Evolutionary conservation across 192 early-diverging fungal species (phyloP), one percentile per base, ranked within the genome.

Genomic region (Haplosporangium gracile): DNA sequence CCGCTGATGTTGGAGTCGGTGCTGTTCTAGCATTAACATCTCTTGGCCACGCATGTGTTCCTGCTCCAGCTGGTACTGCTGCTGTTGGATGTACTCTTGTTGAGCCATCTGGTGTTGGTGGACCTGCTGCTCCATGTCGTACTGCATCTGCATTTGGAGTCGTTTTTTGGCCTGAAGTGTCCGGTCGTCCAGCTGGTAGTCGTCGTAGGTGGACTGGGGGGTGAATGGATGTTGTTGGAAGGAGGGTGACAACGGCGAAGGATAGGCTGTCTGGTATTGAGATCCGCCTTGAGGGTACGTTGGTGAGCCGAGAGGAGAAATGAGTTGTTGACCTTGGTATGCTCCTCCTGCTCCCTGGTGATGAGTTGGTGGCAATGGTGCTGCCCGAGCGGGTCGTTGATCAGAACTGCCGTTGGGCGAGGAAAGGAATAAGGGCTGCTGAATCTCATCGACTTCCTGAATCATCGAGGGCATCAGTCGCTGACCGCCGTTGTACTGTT

Each of bases 11-110:
- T 72, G 69, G 53, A 57, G 29, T 9, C 63, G 78, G 11, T 79
- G 78, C 0, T 79, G 78, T 29, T 79, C 78, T 26, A 70, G 45
- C 70, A 79, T 38, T 40, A 79, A 43, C 78, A 79, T 47, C 38
- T 79, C 78, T 42, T 79, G 78, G 0, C 49, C 78, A 3, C 32
- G 36, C 11, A 79, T 68, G 5, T 68, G 70, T 47, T 76, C 36
- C 15, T 76, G 75, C 38, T 76, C 75, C 16, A 63, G 38, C 36
- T 60, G 34, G 11, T 63, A 38, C 13, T 74, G 72, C 49, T 74
- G 72, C 15, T 74, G 72, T 38, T 76, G 75, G n/a, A 76, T 57
- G 57, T 43, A 76, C 36, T 76, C 75, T 29, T 78, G 68, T 36
- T 78, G 76, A 7, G 69, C 68, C 45, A 40, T n/a, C n/a, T 70